A percentile compares a stretch with the other conserved stretches of the same genome.
Conservation (phyloP, 108 stramenopile genomes). For the Mediolabrus comicus region DNA sequence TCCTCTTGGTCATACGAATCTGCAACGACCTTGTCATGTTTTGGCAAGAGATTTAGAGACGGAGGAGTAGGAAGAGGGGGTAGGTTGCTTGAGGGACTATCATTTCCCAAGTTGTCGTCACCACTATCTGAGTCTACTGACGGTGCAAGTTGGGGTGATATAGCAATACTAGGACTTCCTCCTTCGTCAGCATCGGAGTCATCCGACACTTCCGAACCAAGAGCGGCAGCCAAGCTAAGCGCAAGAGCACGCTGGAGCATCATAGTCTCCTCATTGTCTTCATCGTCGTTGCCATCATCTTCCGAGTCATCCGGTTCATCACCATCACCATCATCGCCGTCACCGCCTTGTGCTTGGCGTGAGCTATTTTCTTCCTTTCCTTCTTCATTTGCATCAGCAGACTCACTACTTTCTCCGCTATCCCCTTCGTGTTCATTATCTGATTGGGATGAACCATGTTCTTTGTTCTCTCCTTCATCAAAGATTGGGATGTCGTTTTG, state of each 20-base stretch:
- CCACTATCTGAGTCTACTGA: background rate
- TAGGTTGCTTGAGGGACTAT: background rate
- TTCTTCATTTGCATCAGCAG: background rate
- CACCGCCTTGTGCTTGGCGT: background rate
- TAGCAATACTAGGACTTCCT: constrained; percentile 4
- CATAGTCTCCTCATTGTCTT: constrained; percentile 14
- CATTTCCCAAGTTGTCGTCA: background rate
- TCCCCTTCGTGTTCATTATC: constrained; percentile 11
- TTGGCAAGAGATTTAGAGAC: constrained; percentile 24
- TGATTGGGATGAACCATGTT: constrained; percentile 7
- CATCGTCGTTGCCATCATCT: background rate
- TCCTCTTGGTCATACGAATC: background rate
- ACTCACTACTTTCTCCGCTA: constrained; percentile 12
- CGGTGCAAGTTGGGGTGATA: constrained; percentile 1
- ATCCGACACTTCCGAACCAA: constrained; percentile 22
- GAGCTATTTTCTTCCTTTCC: background rate
- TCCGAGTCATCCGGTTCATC: constrained; percentile 3
- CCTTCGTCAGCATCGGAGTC: constrained; percentile 15
- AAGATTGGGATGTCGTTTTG: constrained; percentile 9
- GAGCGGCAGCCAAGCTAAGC: constrained; percentile 27
- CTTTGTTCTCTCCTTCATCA: constrained; percentile 25
- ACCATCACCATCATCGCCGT: background rate
- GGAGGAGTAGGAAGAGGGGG: constrained; percentile 36
- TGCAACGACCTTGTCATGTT: background rate
- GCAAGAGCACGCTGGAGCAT: constrained; percentile 39